Base-by-base conservation (phyloP, 202 grass and related monocot genomes). In the Zoysia matrella region DNA sequence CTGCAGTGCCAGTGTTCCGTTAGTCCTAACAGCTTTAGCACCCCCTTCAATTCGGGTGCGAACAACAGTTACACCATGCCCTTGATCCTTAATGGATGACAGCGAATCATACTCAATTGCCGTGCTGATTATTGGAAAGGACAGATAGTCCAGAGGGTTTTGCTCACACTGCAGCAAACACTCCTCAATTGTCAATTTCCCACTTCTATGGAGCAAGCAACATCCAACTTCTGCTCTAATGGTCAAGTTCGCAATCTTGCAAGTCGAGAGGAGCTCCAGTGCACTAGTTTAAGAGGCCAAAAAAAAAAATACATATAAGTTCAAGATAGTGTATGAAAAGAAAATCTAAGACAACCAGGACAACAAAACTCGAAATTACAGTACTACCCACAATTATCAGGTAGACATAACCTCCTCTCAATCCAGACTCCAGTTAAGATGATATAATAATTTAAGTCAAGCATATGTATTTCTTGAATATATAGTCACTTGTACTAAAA, bases 91-190 rank as follows among this genome's bases (percentile, higher is more conserved):
- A 52, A 83, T 42, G 0, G 83, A 41, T 1, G 85, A 13, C 7
- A 86, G 64, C 9, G 84, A n/a, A 45, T 80, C 45, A 10, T 62
- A 87, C 22, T 86, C 89, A 36, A 87, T 86, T 0, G 85, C 96
- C 0, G 91, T 92, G 85, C 96, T 93, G 47, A 89, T 89, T 88
- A 99, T 95, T 30, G 93, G 96, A 52, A 95, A 95, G 52, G 96
- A 99, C 30, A 99, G 75, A 56, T 95, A 90, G 63, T 99, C 96
- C 80, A 99, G 55, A 77, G 93, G 92, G 83, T 99, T 92, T 79
- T 93, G 87, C 74, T 95, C 96, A 43, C 96, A 95, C 62, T 99
- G 96, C 14, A 99, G 90, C 71, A 99, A 72, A 15, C 96, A 99
- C 53, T 92, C 93, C 61, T 99, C 85, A 1, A 99, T 95, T 3